phyloP scores from a whole-genome alignment of 2,329 filamentous ascomycete genomes.

The Didymella lethalis region DNA sequence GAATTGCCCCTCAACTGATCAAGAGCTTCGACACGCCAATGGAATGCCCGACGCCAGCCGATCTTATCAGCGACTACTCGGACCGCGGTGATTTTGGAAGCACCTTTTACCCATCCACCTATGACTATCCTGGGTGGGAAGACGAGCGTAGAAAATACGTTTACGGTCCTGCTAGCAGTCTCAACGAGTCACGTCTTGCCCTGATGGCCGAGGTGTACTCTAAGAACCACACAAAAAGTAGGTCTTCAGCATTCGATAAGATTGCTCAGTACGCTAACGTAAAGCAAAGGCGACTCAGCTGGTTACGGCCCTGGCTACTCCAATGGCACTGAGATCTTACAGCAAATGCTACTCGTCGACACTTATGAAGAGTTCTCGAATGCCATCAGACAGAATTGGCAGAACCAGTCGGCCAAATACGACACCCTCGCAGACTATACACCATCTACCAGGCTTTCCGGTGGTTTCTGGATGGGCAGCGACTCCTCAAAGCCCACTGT shows the following conservation, averaged over 20 bases:
- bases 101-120: neutral
- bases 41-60: constrained; percentile 45
- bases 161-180: constrained; percentile 27
- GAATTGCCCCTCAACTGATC: constrained; percentile 77
- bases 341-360: constrained; percentile 62
- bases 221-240: constrained; percentile 41
- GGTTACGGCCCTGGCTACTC: constrained; percentile 23
- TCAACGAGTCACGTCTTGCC: constrained; percentile 24
- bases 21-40: constrained; percentile 60
- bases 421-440: constrained; percentile 53
- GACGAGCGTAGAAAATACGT: constrained; percentile 16
- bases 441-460: constrained; percentile 51
- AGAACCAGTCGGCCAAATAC: constrained; percentile 60
- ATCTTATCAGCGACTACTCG: constrained; percentile 25
- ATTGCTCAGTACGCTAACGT: neutral
- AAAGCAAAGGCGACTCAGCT: neutral
- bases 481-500: constrained; percentile 25
- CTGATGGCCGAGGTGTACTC: constrained; percentile 27
- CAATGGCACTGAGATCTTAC: constrained; percentile 29
- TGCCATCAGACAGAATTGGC: constrained; percentile 68
- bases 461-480: constrained; percentile 35
- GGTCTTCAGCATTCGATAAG: too few species aligned
- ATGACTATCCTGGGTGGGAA: neutral
- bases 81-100: constrained; percentile 26
- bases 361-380: constrained; percentile 68